A percentile compares a stretch with the other conserved stretches of the same genome.
Conservation (phyloP, 306 rosid species). For the Gastrolobium bilobum region DNA sequence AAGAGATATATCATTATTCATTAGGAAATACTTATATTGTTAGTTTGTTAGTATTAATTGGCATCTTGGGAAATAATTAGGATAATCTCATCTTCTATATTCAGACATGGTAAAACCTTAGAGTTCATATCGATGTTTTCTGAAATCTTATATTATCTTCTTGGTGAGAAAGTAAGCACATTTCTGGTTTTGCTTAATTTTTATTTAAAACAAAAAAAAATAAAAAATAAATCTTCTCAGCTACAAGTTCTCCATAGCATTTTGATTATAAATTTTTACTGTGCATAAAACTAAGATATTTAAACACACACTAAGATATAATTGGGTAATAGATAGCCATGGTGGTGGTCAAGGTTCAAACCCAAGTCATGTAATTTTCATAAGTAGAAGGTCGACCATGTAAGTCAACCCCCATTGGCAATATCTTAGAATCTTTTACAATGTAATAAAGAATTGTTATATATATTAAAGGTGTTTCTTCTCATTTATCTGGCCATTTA, state of each 20-base stretch:
- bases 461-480: neutral
- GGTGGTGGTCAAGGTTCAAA: neutral
- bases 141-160: neutral
- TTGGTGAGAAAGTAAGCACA: neutral
- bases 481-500: conserved; percentile 11
- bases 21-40: neutral
- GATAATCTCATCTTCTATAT: neutral
- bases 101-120: neutral
- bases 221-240: neutral
- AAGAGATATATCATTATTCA: neutral
- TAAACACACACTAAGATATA: neutral
- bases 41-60: neutral
- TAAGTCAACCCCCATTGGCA: neutral
- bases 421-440: neutral
- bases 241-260: neutral
- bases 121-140: neutral
- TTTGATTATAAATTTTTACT: neutral
- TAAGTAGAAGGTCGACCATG: neutral
- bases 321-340: too few species aligned
- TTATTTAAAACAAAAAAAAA: neutral
- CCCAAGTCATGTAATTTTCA: neutral
- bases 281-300: neutral
- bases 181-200: neutral
- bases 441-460: neutral
- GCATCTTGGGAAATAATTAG: neutral